phyloP scores from a whole-genome alignment of 805 yeast species.

The Saccharomycopsis schoenii region DNA sequence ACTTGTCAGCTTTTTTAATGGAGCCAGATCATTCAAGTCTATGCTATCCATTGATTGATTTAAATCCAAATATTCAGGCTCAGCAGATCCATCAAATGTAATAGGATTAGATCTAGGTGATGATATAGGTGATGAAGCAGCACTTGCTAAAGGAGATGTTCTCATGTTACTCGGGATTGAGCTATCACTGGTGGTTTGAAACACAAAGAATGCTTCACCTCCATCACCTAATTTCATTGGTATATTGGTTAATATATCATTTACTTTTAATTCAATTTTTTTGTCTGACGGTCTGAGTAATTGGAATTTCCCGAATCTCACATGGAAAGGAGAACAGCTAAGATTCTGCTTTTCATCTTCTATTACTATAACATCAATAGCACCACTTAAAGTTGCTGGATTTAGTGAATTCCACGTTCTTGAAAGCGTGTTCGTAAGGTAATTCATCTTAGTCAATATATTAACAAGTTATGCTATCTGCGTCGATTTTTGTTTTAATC shows the following conservation, averaged over 20 bases:
- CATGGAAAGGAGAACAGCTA: conserved; percentile 93
- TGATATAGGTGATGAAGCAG: conserved; percentile 29
- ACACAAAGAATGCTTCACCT: conserved; percentile 96
- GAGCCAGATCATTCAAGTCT: not conserved
- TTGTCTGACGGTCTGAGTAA: conserved; percentile 89
- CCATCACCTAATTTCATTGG: conserved; percentile 98
- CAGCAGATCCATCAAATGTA: conserved; percentile 17
- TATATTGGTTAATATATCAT: conserved; percentile 67
- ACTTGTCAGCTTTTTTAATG: conserved; percentile 15
- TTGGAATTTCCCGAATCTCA: conserved; percentile 91
- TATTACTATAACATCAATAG: conserved; percentile 91
- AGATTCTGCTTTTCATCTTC: conserved; percentile 74
- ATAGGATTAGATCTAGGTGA: conserved; percentile 16
- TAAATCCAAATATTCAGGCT: conserved; percentile 25
- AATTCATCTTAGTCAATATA: conserved; percentile 11
- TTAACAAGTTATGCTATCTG: not conserved
- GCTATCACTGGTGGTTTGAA: conserved; percentile 59
- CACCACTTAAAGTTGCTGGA: conserved; percentile 94
- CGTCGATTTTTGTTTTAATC: not conserved
- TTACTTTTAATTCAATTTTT: conserved; percentile 81
- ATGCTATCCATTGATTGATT: not conserved
- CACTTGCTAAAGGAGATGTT: conserved; percentile 78
- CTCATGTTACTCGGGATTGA: conserved; percentile 66
- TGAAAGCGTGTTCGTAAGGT: conserved; percentile 50
- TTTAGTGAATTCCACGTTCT: conserved; percentile 96